phyloP scores from a whole-genome alignment of 805 yeast species.

The Maudiozyma pseudohumilis region DNA sequence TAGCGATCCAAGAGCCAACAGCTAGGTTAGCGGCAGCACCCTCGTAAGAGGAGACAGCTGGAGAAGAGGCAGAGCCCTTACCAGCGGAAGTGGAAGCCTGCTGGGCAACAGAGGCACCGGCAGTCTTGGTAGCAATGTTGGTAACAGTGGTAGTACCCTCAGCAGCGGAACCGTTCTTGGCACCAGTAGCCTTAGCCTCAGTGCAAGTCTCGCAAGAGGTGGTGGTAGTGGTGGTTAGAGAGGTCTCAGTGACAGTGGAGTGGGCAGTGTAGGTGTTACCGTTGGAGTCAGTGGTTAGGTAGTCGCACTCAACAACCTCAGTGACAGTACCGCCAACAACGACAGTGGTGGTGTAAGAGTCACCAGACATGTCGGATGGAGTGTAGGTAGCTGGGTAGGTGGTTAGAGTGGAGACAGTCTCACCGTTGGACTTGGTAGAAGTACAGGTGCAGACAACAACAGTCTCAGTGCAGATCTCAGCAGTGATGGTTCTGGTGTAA shows the following conservation, averaged over 20 bases:
- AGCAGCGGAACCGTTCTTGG: background rate
- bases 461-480: slow-evolving; percentile 1
- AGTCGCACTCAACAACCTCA: slow-evolving; percentile 2
- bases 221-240: slow-evolving; percentile 2
- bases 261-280: slow-evolving; percentile 3
- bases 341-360: slow-evolving; percentile 1
- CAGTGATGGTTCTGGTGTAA: slow-evolving; percentile 4
- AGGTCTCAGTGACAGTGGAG: slow-evolving; percentile 2
- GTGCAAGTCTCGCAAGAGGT: background rate
- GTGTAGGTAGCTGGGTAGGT: slow-evolving; percentile 3
- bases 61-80: background rate
- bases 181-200: background rate
- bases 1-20: slow-evolving; percentile 4
- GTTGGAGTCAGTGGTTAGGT: slow-evolving; percentile 1
- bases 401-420: slow-evolving; percentile 2
- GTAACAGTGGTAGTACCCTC: background rate
- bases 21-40: slow-evolving; percentile 6
- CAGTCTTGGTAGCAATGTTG: slow-evolving; percentile 2
- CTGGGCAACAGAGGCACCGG: background rate
- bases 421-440: slow-evolving; percentile 4
- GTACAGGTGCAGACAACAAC: slow-evolving; percentile 4
- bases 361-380: slow-evolving; percentile 5
- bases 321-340: slow-evolving; percentile 2
- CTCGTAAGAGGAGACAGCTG: background rate
- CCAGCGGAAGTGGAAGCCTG: background rate